Evolutionary conservation across 176 grass and related monocot species (phyloP).

Genomic region (Microstegium vimineum): DNA sequence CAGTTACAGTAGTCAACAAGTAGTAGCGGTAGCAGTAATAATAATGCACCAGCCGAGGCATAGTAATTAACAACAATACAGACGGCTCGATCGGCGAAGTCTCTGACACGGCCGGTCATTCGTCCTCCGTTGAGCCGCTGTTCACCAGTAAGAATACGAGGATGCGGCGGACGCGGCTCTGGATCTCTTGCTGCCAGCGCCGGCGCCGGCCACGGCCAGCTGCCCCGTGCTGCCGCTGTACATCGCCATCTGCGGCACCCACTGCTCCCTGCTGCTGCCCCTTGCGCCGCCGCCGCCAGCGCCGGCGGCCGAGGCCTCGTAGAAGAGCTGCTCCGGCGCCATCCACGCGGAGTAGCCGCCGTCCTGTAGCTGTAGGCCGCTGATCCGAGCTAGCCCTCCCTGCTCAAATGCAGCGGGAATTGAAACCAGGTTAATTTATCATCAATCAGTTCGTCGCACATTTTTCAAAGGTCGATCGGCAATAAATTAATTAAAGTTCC

Average conservation of each 20-base stretch:
- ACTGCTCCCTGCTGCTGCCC: slow-evolving; percentile 13
- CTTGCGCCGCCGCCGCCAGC: neutral
- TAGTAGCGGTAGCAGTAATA: neutral
- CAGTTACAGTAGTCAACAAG: neutral
- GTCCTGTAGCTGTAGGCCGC: neutral
- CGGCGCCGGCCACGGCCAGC: neutral
- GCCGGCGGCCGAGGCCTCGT: slow-evolving; percentile 1
- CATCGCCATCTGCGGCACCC: slow-evolving; percentile 53
- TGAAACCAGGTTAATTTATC: slow-evolving; percentile 17
- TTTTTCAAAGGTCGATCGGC: too few relatives aligned
- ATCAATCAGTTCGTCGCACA: too few relatives aligned
- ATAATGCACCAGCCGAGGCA: neutral
- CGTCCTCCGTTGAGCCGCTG: neutral
- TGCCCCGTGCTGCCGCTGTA: slow-evolving; percentile 4
- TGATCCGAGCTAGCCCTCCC: slow-evolving; percentile 23
- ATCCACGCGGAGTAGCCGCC: slow-evolving; percentile 35
- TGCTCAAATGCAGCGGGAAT: slow-evolving; percentile 10
- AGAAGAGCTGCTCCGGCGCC: slow-evolving; percentile 50
- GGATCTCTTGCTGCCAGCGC: slow-evolving; percentile 37
- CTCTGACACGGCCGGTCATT: neutral
- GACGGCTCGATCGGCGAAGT: neutral
- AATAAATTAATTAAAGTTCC: too few relatives aligned
- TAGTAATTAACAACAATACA: neutral
- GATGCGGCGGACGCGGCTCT: neutral
- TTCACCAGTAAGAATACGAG: slow-evolving; percentile 31